Evolutionary conservation across 2,329 filamentous ascomycete species (phyloP), one percentile per base, ranked within the genome.

Genomic region (Acrocalymma vagum): DNA sequence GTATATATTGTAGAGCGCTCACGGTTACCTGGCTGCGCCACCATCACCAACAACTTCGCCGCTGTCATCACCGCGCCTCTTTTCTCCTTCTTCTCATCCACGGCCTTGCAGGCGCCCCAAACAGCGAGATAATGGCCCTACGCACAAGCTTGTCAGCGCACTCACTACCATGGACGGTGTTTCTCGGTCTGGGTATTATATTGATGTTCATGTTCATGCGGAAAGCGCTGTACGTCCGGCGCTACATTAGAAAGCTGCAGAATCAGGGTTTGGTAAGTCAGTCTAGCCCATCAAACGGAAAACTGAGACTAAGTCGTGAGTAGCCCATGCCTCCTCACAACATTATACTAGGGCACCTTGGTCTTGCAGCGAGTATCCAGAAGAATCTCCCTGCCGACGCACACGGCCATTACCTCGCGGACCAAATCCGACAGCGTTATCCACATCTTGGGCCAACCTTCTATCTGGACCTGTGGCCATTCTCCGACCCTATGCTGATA

Each of bases 291-390:
- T 20, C 6, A 11, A 7, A 9, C 10, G 17, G 11, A 9, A 32
- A 17, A 7, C 10, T 17, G 14, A 8, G 27, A 11, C 14, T 21
- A 20, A 17, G 11, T 32, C 10, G 9, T 6, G 7, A 32, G 16
- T 17, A 46, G 43, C 38, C 38, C 4, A 46, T 46, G 43, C 43
- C 43, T 3, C 43, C 43, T 21, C 33, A 45, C 15, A 39, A 43
- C 13, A 18, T 39, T 8, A 5, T 49, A 11, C 13, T 46, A 2
- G 43, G 43, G 7, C 38, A 46, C 24, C 38, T 46, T n/a, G 15
- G 11, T n/a, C 27, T 46, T 14, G 28, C 20, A n/a, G 38, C 38
- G 1, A 15, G 16, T 14, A 34, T 42, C 9, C 16, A 27, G 11
- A 37, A 28, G 9, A 17, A 1, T 6, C 32, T 46, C 6, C 43